phyloP scores from a whole-genome alignment of 768 basidiomycete species.

The Dictyophora rubrovolvata region DNA sequence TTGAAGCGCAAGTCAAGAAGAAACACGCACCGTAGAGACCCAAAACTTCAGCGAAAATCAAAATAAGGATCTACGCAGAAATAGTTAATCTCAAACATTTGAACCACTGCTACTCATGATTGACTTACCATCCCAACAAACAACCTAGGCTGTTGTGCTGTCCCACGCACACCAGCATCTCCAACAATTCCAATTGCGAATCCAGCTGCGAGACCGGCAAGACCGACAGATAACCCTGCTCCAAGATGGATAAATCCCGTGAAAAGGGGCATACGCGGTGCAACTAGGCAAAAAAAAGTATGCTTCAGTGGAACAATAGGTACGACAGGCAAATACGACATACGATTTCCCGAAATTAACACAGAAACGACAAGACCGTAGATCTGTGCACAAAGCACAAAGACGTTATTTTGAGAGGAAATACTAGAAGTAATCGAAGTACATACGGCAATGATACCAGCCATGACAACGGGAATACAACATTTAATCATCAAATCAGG shows the following conservation, averaged over 20 bases:
- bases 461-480: constrained; percentile 97
- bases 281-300: constrained; percentile 34
- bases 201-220: constrained; percentile 92
- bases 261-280: constrained; percentile 75
- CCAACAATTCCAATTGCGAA: constrained; percentile 98
- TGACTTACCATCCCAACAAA: constrained; percentile 86
- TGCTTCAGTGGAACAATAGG: neutral
- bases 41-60: constrained; percentile 94
- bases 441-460: constrained; percentile 99
- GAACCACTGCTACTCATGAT: neutral
- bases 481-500: constrained; percentile 98
- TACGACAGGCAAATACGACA: constrained; percentile 25
- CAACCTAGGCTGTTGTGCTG: constrained; percentile 89
- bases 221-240: constrained; percentile 85
- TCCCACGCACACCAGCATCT: constrained; percentile 96
- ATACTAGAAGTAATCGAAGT: neutral
- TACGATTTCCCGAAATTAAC: constrained; percentile 79
- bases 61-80: constrained; percentile 76
- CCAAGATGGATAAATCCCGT: constrained; percentile 91
- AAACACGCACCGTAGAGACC: constrained; percentile 65
- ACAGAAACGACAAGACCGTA: constrained; percentile 99
- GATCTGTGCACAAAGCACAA: constrained; percentile 38
- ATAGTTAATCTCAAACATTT: neutral
- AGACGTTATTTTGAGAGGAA: neutral
- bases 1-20: neutral